phyloP scores from a whole-genome alignment of 805 yeast species.

The Schwanniomyces polymorphus region DNA sequence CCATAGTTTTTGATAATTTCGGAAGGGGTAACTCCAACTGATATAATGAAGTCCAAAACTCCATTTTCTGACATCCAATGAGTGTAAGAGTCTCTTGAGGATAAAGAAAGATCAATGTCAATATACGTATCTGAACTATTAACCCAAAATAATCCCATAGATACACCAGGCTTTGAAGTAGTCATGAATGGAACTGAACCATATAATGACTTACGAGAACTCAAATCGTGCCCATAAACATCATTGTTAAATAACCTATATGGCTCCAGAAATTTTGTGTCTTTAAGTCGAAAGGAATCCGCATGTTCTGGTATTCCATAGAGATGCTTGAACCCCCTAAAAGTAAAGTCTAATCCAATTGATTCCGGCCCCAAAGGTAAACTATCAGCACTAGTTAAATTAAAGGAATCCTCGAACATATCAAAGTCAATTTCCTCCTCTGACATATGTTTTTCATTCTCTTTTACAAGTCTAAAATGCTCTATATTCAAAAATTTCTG shows the following conservation, averaged over 20 bases:
- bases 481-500: slow-evolving; percentile 75
- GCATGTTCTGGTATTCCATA: slow-evolving; percentile 99
- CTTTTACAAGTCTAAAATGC: slow-evolving; percentile 56
- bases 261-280: slow-evolving; percentile 67
- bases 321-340: slow-evolving; percentile 59
- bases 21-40: slow-evolving; percentile 59
- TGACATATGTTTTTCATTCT: slow-evolving; percentile 36
- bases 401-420: slow-evolving; percentile 70
- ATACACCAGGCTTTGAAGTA: slow-evolving; percentile 55
- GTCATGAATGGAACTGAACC: slow-evolving; percentile 90
- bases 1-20: slow-evolving; percentile 64
- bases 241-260: slow-evolving; percentile 91
- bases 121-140: slow-evolving; percentile 92
- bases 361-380: slow-evolving; percentile 88
- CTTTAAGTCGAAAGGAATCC: slow-evolving; percentile 70
- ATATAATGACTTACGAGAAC: slow-evolving; percentile 87
- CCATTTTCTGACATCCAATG: slow-evolving; percentile 98
- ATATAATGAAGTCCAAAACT: slow-evolving; percentile 69
- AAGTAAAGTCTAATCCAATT: slow-evolving; percentile 73
- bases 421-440: slow-evolving; percentile 66
- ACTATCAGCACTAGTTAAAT: slow-evolving; percentile 63
- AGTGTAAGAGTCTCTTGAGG: slow-evolving; percentile 46
- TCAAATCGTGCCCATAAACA: slow-evolving; percentile 86
- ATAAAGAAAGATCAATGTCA: slow-evolving; percentile 53
- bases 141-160: slow-evolving; percentile 89